Evolutionary conservation across 2,329 filamentous ascomycete species (phyloP).

Genomic region (Ophiocordyceps unilateralis): DNA sequence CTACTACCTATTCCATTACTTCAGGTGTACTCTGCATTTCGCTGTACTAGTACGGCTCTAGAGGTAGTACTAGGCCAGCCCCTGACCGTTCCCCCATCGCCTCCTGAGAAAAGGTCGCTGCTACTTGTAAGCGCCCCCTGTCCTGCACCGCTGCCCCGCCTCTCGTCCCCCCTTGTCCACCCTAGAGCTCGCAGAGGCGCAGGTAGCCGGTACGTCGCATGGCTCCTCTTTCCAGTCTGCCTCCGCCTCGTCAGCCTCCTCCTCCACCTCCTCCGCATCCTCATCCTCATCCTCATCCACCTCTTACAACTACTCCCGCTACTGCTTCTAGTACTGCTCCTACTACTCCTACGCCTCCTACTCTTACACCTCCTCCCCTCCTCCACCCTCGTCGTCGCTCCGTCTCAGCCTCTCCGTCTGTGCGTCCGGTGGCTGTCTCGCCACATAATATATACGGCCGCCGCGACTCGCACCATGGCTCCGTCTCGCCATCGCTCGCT

Average conservation of each 20-base stretch:
- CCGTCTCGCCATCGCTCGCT: neutral
- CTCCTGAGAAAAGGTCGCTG: too few species aligned
- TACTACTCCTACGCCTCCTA: neutral
- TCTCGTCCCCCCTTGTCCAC: too few species aligned
- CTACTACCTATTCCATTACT: too few species aligned
- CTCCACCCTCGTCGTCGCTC: constrained; percentile 1
- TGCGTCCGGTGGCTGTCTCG: constrained; percentile 1
- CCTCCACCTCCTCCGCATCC: neutral
- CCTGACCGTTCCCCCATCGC: too few species aligned
- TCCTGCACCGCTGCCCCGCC: too few species aligned
- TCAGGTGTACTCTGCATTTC: too few species aligned
- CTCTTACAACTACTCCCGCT: neutral
- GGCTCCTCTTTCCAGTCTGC: neutral
- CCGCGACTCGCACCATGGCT: neutral
- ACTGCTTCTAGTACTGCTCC: neutral
- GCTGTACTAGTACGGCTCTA: too few species aligned
- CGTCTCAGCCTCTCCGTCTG: constrained; percentile 7
- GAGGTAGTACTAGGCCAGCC: too few species aligned
- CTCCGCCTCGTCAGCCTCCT: neutral
- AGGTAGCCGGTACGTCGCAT: too few species aligned
- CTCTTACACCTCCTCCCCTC: neutral
- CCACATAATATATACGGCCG: neutral
- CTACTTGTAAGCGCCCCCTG: too few species aligned
- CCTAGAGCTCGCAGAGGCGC: too few species aligned
- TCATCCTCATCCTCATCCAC: neutral